Conservation (phyloP, 148 eudicot species). For the Rhododendron williamsianum region DNA sequence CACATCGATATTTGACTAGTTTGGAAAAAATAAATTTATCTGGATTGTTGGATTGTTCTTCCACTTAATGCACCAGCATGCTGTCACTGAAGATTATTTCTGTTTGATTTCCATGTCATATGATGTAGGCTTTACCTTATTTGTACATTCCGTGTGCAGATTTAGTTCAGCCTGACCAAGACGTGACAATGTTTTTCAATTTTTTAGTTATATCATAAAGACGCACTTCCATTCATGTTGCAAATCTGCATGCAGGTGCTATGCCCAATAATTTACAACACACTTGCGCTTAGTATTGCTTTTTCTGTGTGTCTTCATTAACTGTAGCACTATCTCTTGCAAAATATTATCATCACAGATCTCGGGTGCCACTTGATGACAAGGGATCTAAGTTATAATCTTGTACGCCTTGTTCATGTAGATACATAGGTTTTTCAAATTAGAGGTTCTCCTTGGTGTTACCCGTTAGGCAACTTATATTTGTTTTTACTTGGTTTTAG, state of each 20-base stretch:
- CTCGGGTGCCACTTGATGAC: neutral
- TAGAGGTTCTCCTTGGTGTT: neutral
- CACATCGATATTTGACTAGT: neutral
- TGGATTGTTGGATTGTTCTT: neutral
- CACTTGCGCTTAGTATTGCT: neutral
- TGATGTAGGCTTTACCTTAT: slow-evolving; percentile 82
- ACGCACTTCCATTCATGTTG: neutral
- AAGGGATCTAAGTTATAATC: neutral
- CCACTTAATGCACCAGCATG: neutral
- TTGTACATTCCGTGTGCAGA: slow-evolving; percentile 71
- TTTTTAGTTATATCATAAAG: neutral
- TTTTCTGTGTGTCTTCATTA: neutral
- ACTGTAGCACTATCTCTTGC: neutral
- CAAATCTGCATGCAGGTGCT: neutral
- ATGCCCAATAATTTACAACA: neutral
- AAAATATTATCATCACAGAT: neutral
- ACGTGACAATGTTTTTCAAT: slow-evolving; percentile 13
- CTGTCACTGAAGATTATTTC: neutral
- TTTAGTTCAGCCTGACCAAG: slow-evolving; percentile 39
- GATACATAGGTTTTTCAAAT: neutral
- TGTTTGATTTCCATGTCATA: slow-evolving; percentile 5
- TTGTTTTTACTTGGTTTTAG: neutral
- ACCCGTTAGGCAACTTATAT: neutral
- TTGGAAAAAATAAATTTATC: neutral
- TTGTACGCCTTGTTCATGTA: neutral